Evolutionary conservation across 1,139 yeast genomes (phyloP).

Genomic region (Scheffersomyces insectosa): DNA sequence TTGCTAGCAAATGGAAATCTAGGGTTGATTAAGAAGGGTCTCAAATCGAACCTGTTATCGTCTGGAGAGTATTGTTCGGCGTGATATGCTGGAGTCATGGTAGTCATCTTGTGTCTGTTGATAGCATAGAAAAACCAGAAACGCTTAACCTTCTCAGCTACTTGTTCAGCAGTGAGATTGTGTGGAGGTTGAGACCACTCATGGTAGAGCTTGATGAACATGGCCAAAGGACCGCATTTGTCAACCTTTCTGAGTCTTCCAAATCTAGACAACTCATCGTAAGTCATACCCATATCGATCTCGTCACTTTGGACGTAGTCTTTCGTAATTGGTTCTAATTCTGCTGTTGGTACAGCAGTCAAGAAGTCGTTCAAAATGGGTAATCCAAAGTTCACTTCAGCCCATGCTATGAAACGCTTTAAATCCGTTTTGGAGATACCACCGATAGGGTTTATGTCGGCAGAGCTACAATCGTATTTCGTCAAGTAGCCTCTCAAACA

Average conservation of each 20-base stretch:
- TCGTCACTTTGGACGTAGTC: constrained; percentile 94
- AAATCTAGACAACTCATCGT: constrained; percentile 86
- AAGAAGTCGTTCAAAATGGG: constrained; percentile 79
- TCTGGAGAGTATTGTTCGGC: constrained; percentile 98
- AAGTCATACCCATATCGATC: constrained; percentile 97
- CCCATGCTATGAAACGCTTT: constrained; percentile 81
- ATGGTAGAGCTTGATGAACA: constrained; percentile 87
- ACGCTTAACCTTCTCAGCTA: constrained; percentile 88
- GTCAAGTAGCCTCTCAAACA: constrained; percentile 93
- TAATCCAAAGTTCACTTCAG: constrained; percentile 63
- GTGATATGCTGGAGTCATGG: constrained; percentile 93
- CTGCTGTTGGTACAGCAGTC: constrained; percentile 96
- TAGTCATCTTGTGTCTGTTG: constrained; percentile 95
- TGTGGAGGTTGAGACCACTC: constrained; percentile 80
- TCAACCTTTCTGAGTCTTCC: constrained; percentile 92
- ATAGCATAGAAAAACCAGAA: constrained; percentile 93
- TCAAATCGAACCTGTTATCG: constrained; percentile 90
- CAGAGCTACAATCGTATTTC: constrained; percentile 94
- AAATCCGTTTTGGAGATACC: constrained; percentile 94
- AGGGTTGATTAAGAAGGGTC: constrained; percentile 94
- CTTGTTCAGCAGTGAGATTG: constrained; percentile 72
- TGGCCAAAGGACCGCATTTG: constrained; percentile 93
- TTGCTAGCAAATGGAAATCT: constrained; percentile 86
- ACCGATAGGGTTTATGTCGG: constrained; percentile 96
- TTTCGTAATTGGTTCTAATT: constrained; percentile 91